A percentile compares a stretch with the other conserved stretches of the same genome.
Conservation (phyloP, 139 green algal genomes). For the Chlorella sp. region DNA sequence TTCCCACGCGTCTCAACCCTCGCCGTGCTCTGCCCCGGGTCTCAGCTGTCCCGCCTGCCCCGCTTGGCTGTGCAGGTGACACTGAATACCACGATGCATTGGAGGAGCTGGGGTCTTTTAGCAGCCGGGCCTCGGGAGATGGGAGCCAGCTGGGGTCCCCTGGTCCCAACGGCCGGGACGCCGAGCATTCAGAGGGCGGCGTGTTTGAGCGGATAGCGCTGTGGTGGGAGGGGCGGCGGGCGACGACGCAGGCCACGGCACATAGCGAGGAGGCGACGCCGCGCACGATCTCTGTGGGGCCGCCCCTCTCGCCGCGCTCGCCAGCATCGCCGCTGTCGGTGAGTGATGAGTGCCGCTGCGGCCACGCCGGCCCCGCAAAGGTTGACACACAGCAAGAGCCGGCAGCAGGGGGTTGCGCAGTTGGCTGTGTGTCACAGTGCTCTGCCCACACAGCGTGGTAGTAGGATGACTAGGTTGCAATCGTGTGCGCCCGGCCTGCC, state of each 20-base stretch:
- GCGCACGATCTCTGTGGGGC: not conserved
- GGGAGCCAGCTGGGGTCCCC: not conserved
- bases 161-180: not conserved
- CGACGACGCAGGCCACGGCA: not conserved
- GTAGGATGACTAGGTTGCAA: too few species aligned
- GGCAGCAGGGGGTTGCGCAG: too few species aligned
- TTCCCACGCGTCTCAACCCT: not conserved
- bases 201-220: not conserved
- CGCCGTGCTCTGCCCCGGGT: not conserved
- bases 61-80: not conserved
- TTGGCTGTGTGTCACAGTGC: too few species aligned
- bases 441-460: too few species aligned
- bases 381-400: too few species aligned
- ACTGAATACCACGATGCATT: conserved; percentile 23
- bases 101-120: conserved; percentile 7
- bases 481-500: too few species aligned
- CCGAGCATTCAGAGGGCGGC: not conserved
- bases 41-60: too few species aligned
- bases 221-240: conserved; percentile 16
- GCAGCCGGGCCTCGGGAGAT: not conserved
- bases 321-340: not conserved
- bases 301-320: not conserved
- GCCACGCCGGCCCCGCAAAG: too few species aligned
- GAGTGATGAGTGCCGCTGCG: not conserved
- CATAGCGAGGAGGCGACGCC: not conserved